phyloP scores from a whole-genome alignment of 2,329 filamentous ascomycete genomes.

The Coleophoma crateriformis region DNA sequence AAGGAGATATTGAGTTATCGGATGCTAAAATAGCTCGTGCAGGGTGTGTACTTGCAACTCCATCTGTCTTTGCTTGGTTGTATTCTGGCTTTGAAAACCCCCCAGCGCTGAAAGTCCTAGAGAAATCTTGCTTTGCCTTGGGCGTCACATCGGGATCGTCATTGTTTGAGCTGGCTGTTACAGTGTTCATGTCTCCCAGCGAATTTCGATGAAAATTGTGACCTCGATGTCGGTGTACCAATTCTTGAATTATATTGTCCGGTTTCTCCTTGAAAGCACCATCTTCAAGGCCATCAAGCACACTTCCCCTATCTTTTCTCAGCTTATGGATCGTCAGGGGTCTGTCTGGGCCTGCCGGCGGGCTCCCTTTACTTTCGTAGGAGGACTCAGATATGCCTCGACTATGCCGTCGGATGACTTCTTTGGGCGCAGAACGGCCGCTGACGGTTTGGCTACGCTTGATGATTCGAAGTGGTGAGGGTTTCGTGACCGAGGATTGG shows the following conservation, averaged over 20 bases:
- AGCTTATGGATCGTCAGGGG: conserved; percentile 24
- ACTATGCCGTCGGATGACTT: conserved; percentile 14
- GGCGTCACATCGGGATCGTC: conserved; percentile 20
- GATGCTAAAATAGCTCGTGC: neutral
- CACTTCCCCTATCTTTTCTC: conserved; percentile 12
- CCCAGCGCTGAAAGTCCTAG: conserved; percentile 18
- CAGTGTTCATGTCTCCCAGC: no score
- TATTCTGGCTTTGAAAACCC: conserved; percentile 20
- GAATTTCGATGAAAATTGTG: no score
- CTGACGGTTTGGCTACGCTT: conserved; percentile 33
- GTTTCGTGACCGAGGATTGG: conserved; percentile 26
- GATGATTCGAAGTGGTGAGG: conserved; percentile 44
- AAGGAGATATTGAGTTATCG: neutral
- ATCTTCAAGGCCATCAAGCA: conserved; percentile 12
- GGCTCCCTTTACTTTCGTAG: conserved; percentile 19
- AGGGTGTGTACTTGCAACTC: no score
- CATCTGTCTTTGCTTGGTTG: conserved; percentile 3
- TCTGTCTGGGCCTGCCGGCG: conserved; percentile 17
- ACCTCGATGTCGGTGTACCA: conserved; percentile 6
- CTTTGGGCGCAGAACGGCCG: conserved; percentile 15
- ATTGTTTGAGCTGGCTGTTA: neutral
- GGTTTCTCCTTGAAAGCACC: neutral
- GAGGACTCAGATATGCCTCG: conserved; percentile 13
- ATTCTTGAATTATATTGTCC: conserved; percentile 3
- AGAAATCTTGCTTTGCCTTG: conserved; percentile 12